These are phyloP conservation scores for Filobasidium wieringae DNA, from an alignment of 768 basidiomycete genomes.

Conservation along the genomic window DNA sequence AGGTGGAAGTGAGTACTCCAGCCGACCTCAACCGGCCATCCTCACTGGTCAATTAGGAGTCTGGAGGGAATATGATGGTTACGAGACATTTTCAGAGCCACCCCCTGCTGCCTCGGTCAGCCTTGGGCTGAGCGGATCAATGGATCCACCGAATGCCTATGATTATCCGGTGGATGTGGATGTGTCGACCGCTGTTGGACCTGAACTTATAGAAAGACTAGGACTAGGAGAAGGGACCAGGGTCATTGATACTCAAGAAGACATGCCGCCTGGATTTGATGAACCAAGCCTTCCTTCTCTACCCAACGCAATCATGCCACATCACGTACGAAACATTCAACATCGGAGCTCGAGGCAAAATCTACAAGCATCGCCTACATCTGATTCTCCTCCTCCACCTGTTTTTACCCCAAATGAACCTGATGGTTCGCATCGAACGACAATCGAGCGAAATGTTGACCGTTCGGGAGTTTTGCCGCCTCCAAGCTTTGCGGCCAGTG, in stretches of 20 bases:
- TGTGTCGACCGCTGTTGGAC: slow-evolving; percentile 6
- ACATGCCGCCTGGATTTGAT: slow-evolving; percentile 38
- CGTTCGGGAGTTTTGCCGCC: slow-evolving; percentile 8
- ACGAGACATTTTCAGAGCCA: slow-evolving; percentile 35
- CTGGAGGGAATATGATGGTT: slow-evolving; percentile 33
- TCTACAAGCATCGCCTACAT: not conserved
- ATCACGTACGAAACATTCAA: not conserved
- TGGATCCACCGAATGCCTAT: slow-evolving; percentile 29
- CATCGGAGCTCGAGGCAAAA: slow-evolving; percentile 1
- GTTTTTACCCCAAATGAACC: not conserved
- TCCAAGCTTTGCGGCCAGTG: slow-evolving; percentile 27
- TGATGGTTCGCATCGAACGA: not conserved
- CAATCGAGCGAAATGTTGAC: not conserved
- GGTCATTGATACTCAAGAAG: slow-evolving; percentile 36
- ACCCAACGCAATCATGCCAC: slow-evolving; percentile 21
- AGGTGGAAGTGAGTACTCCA: too few relatives aligned
- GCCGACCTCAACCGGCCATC: not conserved
- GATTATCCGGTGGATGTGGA: not conserved
- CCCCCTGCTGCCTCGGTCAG: slow-evolving; percentile 29
- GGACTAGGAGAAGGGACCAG: slow-evolving; percentile 36
- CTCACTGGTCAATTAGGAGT: slow-evolving; percentile 9
- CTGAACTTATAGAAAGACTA: slow-evolving; percentile 32
- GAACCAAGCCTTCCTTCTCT: slow-evolving; percentile 36
- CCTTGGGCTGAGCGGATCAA: slow-evolving; percentile 28
- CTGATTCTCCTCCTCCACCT: slow-evolving; percentile 5